Evolutionary conservation across 2,329 filamentous ascomycete genomes (phyloP), one percentile per base, ranked within the genome.

Genomic region (Pseudomassariella vexata): DNA sequence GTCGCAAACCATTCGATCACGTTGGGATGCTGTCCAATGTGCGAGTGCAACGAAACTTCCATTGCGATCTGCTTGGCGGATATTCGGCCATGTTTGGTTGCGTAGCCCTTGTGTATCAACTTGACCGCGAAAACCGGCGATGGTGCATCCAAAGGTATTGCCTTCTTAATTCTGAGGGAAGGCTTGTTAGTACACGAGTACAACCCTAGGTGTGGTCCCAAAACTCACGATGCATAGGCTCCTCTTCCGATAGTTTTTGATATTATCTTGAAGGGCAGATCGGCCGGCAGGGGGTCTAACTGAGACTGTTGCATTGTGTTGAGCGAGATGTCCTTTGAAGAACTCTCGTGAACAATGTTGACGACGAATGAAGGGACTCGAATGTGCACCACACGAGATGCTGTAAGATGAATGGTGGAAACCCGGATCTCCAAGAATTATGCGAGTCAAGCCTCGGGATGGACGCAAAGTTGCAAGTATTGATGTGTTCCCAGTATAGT

Each of bases 41-140:
- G 83, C 31, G 80, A 82, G 64, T 98, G 92, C 12, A 98, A 72
- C 3, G 85, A 84, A 24, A 94, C 84, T 63, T 98, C 92, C 74
- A 94, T 86, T 48, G 81, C 76, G 42, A 98, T 78, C 62, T 98
- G 92, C 54, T 94, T 90, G 20, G 82, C 73, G 19, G 84, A 87
- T 46, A 98, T 80, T 39, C 86, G 84, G 54, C 92, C 92, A 70
- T 90, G 79, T 48, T 83, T 84, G 48, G 86, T 76, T 36, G 92
- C 94, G 60, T 95, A 94, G 44, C 85, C 83, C 65, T 98, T 98
- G 66, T 98, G 90, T 56, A 98, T 95, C 62, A 98, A 86, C 60
- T 98, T 98, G 60, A 98, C 87, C 10, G 94, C 92, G 57, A 98
- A 96, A 37, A 98, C 68, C 19, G 90, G 90, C 17, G 66, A 73